Base-by-base conservation (phyloP, 192 early-diverging fungal species). In the Pecoramyces ruminantium region DNA sequence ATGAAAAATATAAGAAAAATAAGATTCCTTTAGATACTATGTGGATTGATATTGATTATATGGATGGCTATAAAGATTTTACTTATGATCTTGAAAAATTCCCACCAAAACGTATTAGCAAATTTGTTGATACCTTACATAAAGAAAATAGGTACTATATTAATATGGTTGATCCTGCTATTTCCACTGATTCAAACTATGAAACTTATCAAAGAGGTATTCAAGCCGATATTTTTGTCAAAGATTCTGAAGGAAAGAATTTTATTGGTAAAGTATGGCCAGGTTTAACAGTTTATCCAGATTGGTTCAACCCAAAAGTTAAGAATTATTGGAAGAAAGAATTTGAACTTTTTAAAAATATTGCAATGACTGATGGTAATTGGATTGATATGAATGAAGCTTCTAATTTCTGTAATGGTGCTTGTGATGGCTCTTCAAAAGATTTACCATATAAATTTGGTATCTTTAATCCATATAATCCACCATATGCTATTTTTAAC, bases 161-260 rank as follows among this genome's bases (percentile, higher is more conserved):
- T n/a, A n/a, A n/a, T n/a, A 93, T 93, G 77, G 84, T 88, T 1
- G 91, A 93, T 78, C 92, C 92, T 11, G 92, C 88, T 13, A 91
- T 93, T 38, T 86, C 84, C 28, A 78, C 85, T 78, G 81, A 84
- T 13, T 80, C 84, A 14, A 83, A 85, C 4, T 92, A 92, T 51
- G 86, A 79, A 0, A 82, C 89, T 18, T 92, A 91, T 82, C 83
- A 83, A 9, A 81, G 85, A 21, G 91, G 91, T n/a, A 83, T 83
- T 77, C 79, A 84, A 12, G 78, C 85, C 30, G 87, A 89, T 51
- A 83, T 90, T 14, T 92, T 92, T 82, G 86, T 93, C 78, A 90
- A 88, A 81, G 89, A 87, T 28, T 77, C 85, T 1, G 88, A 88
- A 38, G 91, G 92, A 27, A 84, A 83, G 51, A 82, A 85, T n/a